Evolutionary conservation across 768 basidiomycete species (phyloP), one percentile per base, ranked within the genome.

Genomic region (Serendipita sp.): DNA sequence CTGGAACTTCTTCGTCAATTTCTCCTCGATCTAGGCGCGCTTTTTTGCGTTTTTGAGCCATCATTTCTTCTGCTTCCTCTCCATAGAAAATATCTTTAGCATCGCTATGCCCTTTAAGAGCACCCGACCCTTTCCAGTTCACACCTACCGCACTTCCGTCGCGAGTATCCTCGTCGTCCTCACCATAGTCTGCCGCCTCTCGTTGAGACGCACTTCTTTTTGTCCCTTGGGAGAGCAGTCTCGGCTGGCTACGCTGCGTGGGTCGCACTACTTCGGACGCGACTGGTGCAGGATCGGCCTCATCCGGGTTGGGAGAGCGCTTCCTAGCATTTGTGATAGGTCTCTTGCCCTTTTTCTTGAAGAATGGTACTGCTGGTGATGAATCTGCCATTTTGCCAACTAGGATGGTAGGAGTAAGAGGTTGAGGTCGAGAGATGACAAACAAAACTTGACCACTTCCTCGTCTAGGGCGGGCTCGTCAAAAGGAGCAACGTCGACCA

Each of bases 81-180:
- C 88, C 89, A n/a, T 83, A 84, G 16, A 91, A 72, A 47, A 91
- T 90, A 60, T 90, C 88, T 64, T 85, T 75, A 44, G 81, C 85
- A 10, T 85, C 79, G 69, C 86, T 81, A 16, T 82, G 70, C 73
- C 95, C 90, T 62, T 88, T 91, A 63, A 85, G 71, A 51, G 68
- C 84, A 30, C 81, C 80, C 36, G 86, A 76, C 0, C 87, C 85
- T 15, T 73, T 56, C 89, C 85, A 89, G 73, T 85, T 88, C 68
- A 88, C 84, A 72, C 85, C 84, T 63, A 83, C 85, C 52, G 51
- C 56, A 63, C 68, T 10, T 67, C 77, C 75, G 65, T 78, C 75
- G 66, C 75, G 70, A 0, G 79, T 80, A 52, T 74, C 77, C 5
- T 85, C 83, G 63, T 78, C 83, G 67, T 82, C 79, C 46, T 83